Conservation (phyloP, 345 rosid species). For the Rubroshorea leprosula region DNA sequence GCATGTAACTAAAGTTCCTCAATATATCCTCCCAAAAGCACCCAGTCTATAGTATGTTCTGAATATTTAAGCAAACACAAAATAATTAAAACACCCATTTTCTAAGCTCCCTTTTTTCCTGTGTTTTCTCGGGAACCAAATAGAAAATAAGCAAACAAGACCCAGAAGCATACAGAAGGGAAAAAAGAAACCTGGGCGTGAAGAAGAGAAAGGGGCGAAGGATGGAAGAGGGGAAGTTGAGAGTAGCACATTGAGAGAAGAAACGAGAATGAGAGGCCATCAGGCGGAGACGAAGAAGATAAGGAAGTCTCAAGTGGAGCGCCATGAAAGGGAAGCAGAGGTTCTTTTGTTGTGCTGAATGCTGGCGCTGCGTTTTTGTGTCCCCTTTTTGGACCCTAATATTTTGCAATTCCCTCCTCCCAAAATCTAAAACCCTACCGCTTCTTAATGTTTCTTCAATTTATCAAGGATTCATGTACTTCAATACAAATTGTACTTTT, state of each 20-base stretch:
- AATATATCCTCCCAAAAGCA: slow-evolving; percentile 8
- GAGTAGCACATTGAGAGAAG: slow-evolving; percentile 15
- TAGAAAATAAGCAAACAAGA: slow-evolving; percentile 7
- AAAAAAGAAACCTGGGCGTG: slow-evolving; percentile 48
- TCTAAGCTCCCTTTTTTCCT: neutral
- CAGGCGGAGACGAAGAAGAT: slow-evolving; percentile 36
- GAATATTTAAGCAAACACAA: neutral
- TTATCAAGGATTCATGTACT: too few species aligned
- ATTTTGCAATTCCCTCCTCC: too few species aligned
- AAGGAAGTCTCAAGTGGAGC: slow-evolving; percentile 34
- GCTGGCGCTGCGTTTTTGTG: too few species aligned
- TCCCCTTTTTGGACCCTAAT: too few species aligned
- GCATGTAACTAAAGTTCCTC: too few species aligned
- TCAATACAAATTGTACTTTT: too few species aligned
- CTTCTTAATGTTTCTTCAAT: too few species aligned
- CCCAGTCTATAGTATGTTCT: neutral
- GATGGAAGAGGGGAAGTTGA: slow-evolving; percentile 18
- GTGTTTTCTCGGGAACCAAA: too few species aligned
- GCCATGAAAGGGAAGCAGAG: slow-evolving; percentile 25
- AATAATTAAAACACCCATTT: neutral
- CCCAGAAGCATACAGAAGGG: slow-evolving; percentile 3
- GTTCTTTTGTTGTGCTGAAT: too few species aligned
- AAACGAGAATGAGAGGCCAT: slow-evolving; percentile 41
- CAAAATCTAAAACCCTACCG: too few species aligned
- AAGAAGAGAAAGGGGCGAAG: slow-evolving; percentile 28